phyloP scores from a whole-genome alignment of 768 basidiomycete species.

The Pulveroboletus sp. region DNA sequence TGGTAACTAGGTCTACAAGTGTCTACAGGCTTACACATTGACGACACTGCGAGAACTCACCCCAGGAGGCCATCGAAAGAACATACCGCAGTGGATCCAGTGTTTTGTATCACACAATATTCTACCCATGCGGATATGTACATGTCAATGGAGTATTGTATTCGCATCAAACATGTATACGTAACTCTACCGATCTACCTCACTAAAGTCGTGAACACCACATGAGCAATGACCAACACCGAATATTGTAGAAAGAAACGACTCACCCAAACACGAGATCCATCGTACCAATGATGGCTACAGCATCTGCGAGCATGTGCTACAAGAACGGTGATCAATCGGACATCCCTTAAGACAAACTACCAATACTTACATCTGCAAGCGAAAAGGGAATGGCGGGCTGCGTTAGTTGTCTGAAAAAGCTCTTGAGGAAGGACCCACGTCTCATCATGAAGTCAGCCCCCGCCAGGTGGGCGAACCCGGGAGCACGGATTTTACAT shows the following conservation, averaged over 20 bases:
- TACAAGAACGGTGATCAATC: constrained; percentile 37
- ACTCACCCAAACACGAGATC: constrained; percentile 95
- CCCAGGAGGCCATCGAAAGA: too few relatives aligned
- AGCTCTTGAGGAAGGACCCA: constrained; percentile 37
- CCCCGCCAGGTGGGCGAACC: constrained; percentile 93
- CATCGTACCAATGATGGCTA: constrained; percentile 98
- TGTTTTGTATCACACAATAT: too few relatives aligned
- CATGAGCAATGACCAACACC: background rate
- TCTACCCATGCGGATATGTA: too few relatives aligned
- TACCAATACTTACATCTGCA: constrained; percentile 35
- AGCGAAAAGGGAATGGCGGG: constrained; percentile 8
- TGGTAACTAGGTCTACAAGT: too few relatives aligned
- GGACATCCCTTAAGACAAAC: background rate
- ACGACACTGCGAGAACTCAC: too few relatives aligned
- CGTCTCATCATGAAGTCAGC: constrained; percentile 98
- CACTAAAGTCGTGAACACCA: constrained; percentile 8
- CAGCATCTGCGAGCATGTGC: constrained; percentile 93
- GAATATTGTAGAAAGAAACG: background rate
- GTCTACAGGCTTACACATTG: too few relatives aligned
- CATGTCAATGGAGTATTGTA: constrained; percentile 1
- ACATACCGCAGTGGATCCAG: too few relatives aligned
- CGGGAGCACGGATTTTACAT: constrained; percentile 96
- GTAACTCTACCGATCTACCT: constrained; percentile 31
- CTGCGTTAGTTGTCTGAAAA: background rate
- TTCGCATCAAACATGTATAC: constrained; percentile 10